Base-by-base conservation (phyloP, 2,329 filamentous ascomycete genomes). In the Fusarium sp. region DNA sequence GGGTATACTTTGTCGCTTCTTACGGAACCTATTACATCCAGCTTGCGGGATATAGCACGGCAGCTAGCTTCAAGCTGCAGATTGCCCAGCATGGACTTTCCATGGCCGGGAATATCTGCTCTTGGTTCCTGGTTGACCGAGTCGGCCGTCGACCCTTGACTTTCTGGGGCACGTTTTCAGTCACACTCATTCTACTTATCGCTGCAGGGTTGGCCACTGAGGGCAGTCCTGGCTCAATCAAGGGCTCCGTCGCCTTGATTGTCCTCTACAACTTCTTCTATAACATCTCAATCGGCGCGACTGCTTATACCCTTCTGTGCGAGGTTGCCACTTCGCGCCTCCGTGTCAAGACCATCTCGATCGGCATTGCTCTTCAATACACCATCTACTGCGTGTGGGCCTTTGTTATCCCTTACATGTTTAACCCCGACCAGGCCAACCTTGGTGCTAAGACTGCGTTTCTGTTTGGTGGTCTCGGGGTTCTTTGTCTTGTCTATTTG, bases 351-450 rank as follows among this genome's bases (percentile, higher is more conserved):
- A 59, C 64, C 5, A 16, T 60, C 0, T 56, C 38, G 0, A 59
- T 64, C n/a, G 57, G 59, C 8, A 31, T 67, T 14, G 60, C 46
- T 1, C 51, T 69, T 6, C 44, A 63, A 17, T 61, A 56, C 1
- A n/a, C 49, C 1, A 24, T 58, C 0, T 55, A 49, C 17, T 63
- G 59, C 24, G 35, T 61, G 4, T 61, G 64, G 24, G 24, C 35
- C 5, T 69, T 69, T 31, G 56, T 71, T 2, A 57, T 68, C 2
- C 69, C 69, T 0, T 70, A 70, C 14, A 49, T 70, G 38, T 71
- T 70, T 46, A 71, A 69, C 16, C 46, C 55, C 9, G 66, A 70
- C 11, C 53, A 62, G 3, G 62, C 58, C 5, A 71, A 71, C n/a
- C 56, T 65, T 1, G 58, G 58, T 1, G 62, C 44, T 4, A 70